Evolutionary conservation across 305 asterid species (phyloP), one percentile per base, ranked within the genome.

Genomic region (Rubia tinctorum): DNA sequence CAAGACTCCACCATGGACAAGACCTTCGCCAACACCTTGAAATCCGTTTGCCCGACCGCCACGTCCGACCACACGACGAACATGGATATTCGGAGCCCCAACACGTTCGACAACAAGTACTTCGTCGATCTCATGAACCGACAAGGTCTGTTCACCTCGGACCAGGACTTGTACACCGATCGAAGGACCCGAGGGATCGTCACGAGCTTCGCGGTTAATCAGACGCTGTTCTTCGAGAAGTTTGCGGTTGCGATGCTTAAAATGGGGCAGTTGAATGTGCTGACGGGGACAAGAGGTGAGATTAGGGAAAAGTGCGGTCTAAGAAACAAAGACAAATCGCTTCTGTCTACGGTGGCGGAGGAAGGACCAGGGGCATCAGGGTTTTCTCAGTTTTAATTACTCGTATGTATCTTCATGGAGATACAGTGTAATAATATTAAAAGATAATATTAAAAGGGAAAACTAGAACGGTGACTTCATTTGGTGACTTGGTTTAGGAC

Each of bases 141-240:
- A 0, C 94, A 89, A 67, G 97, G 97, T 0, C 73, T 91, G 43
- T 88, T 88, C 80, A 88, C 96, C 0, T 91, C 96, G 7, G 96
- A 91, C 71, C 95, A 91, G 82, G 96, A 89, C 40, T 25, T 73
- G 18, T 73, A 64, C 40, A 73, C 44, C 8, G 71, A 73, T 34
- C 53, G 71, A 7, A 47, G 77, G 18, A 73, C 77, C 3, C 53
- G 77, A 2, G 77, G 42, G 1, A 73, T 73, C 3, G 71, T 73
- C n/a, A 64, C 55, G 9, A 47, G 62, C 22, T 73, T 73, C 25
- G 71, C 77, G 6, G n/a, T 4, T 14, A 51, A 73, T 22, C 65
- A 73, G 51, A 2, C 69, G 15, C 23, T 73, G 71, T 73, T 73
- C 11, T 73, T 73, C n/a, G 71, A 73, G 40, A 63, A 63, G 39